phyloP scores from a whole-genome alignment of 495 filamentous ascomycete species.

The Podospora anserina region DNA sequence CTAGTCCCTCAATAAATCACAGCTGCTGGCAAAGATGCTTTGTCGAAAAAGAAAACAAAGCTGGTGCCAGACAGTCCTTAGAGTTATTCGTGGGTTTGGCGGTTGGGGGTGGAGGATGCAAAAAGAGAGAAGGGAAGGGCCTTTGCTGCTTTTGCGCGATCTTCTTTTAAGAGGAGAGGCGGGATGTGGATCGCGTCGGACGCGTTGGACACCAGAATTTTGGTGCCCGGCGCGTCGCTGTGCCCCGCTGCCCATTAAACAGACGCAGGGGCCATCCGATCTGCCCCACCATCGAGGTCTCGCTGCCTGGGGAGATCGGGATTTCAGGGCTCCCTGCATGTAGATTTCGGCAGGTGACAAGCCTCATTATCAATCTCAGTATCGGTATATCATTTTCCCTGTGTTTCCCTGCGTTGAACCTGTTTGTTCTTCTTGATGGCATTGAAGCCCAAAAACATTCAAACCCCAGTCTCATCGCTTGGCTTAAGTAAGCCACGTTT shows the following conservation, averaged over 20 bases:
- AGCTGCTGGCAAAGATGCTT: background rate
- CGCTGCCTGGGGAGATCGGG: background rate
- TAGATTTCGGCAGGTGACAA: background rate
- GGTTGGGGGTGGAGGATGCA: slow-evolving; percentile 18
- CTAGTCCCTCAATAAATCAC: background rate
- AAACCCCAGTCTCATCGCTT: background rate
- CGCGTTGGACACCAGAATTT: slow-evolving; percentile 18
- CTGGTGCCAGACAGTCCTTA: slow-evolving; percentile 5
- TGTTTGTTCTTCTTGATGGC: background rate
- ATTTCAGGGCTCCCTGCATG: background rate
- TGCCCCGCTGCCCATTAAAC: slow-evolving; percentile 24
- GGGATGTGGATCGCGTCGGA: slow-evolving; percentile 22
- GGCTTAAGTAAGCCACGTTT: slow-evolving; percentile 4
- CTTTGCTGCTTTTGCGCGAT: slow-evolving; percentile 2
- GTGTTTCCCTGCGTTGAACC: background rate
- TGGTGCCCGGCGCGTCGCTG: slow-evolving; percentile 15
- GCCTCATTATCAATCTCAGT: background rate
- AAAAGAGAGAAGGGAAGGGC: slow-evolving; percentile 13
- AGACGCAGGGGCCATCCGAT: slow-evolving; percentile 13
- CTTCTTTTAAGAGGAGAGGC: slow-evolving; percentile 19
- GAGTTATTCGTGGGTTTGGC: background rate
- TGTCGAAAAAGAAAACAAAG: background rate
- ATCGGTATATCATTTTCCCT: background rate
- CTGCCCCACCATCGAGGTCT: background rate
- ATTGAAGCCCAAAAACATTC: background rate